Evolutionary conservation across 176 grass and related monocot genomes (phyloP), one percentile per base, ranked within the genome.

Genomic region (Oryza glaberrima): DNA sequence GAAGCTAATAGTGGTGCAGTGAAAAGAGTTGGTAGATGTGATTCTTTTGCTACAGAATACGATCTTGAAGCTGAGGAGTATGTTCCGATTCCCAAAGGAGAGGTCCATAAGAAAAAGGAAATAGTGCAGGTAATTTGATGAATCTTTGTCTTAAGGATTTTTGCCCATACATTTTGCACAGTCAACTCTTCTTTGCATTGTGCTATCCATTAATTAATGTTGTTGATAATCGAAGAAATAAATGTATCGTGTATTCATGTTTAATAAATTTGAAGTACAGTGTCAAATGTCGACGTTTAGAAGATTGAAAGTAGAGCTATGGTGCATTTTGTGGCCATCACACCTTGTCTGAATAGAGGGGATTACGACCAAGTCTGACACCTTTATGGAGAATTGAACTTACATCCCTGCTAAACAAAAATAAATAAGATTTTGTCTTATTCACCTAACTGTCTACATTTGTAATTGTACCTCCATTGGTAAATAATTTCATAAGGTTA

Each of bases 31-130:
- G 96, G 96, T 84, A 92, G 96, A 90, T 99, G 96, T 87, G 96
- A 96, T 96, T 82, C 96, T 88, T 99, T 96, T 86, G 96, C 93
- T 78, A 99, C 96, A 67, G 93, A 99, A 88, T 99, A 86, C 22
- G 96, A 99, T 91, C 93, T 99, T 79, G 96, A 99, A 86, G 96
- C 96, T 47, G 93, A 98, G 67, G 96, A 99, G 78, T 99, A 99
- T 89, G 96, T 99, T 67, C 96, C 93, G 35, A 94, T 99, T 78
- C 96, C 96, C 43, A 99, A 99, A 94, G 96, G 93, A 19, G 96
- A 99, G 77, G 96, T 99, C 64, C 90, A 89, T 72, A 99, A 99
- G 88, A 98, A 92, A 92, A 99, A 99, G 43, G 96, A 99, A 83
- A 89, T 99, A 48, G 93, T 96, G 14, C 96, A 99, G 93, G 96